Base-by-base conservation (phyloP, 2,329 filamentous ascomycete genomes). In the Apiospora kogelbergensis region DNA sequence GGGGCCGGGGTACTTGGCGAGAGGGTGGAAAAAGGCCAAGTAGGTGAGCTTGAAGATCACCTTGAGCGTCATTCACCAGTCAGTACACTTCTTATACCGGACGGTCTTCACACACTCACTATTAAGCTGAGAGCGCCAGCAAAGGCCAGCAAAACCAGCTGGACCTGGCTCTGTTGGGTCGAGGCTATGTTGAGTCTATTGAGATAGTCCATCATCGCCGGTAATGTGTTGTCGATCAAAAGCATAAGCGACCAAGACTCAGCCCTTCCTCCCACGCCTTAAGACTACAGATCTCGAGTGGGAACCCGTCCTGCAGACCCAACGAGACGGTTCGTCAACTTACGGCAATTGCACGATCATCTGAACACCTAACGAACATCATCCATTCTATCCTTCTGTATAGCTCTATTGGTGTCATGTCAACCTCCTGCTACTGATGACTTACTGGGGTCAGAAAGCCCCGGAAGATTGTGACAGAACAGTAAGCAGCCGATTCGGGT, bases 1-100 rank as follows among this genome's bases (percentile, higher is more conserved):
- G 1, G 69, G 69, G 0, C 69, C 69, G 3, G 69, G 69, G 20
- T 70, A 70, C 24, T 26, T 67, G 2, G 69, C 67, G 17, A 70
- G 44, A 0, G 69, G 69, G 40, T 70, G 69, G 40, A 70, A 65
- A 42, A 68, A 70, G 37, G 63, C 45, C 30, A 60, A 37, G 30
- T 60, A 60, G 7, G 53, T 65, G 42, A 45, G 20, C 9, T 42
- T 42, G 24, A 22, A 37, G 37, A 44, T 7, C 10, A 44, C 24
- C 63, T 45, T 65, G 1, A 15, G 17, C 60, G 63, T 26, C 10
- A n/a, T 4, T 6, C 40, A 45, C n/a, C 10, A 26, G 40, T 65
- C 63, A 44, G 37, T 26, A 26, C 13, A 22, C 17, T 3, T 17
- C 10, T 37, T 60, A n/a, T 20, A 37, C 53, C 37, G 30, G 30